Evolutionary conservation across 2,329 filamentous ascomycete genomes (phyloP), one percentile per base, ranked within the genome.

Genomic region (Diaporthe batatas): DNA sequence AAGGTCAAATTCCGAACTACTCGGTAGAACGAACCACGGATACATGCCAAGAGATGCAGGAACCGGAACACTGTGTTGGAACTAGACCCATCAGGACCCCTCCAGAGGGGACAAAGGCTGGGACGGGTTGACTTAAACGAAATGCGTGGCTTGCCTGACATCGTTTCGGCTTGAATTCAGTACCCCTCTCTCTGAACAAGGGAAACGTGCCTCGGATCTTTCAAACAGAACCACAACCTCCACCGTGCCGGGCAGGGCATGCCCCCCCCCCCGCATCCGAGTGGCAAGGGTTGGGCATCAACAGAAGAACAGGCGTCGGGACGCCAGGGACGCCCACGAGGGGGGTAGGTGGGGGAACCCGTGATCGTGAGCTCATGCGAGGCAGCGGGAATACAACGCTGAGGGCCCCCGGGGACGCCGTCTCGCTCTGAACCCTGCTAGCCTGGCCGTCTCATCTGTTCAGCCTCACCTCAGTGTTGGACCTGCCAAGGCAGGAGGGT

Each of bases 1-100:
- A 11, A 18, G 21, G 16, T 6, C n/a, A 8, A 39, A 2, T 86
- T 84, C 79, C 81, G 49, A 82, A 12, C 68, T 18, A 47, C 62
- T 67, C 47, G 47, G 53, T 53, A 67, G 29, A 39, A 53, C 62
- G 47, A 67, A 67, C 25, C 44, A 67, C 39, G 62, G n/a, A 39
- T 25, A 10, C 21, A 25, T 36, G 62, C 47, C 62, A 53, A 53
- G 47, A 67, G 32, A 51, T 67, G 62, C 62, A 67, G 32, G 44
- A 67, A 67, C 44, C 47, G 47, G n/a, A 25, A 36, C 47, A 67
- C 62, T 51, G 62, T 67, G 62, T 21, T 14, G 14, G 21, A 64
- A 25, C 59, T 34, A 53, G n/a, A 39, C 47, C 47, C 47, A 29
- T 67, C 62, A 25, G 39, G 62, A 47, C 18, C 32, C 44, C 14